Evolutionary conservation across 2,329 filamentous ascomycete species (phyloP).

Genomic region (Scortechinia acanthostroma): DNA sequence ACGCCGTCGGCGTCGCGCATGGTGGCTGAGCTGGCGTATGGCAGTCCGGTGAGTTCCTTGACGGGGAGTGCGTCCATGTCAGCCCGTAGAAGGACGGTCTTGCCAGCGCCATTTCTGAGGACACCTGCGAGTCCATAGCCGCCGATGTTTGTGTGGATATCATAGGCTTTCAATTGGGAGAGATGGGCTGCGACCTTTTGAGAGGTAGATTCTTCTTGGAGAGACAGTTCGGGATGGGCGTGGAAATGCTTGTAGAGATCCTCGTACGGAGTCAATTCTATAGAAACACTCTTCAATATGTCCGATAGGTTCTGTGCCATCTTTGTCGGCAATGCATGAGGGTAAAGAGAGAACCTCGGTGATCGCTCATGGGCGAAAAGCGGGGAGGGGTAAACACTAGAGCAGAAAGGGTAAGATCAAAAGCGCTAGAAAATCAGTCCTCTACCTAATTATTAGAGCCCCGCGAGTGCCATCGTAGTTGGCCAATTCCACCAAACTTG

Average conservation of each 20-base stretch:
- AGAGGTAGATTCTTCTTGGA: slow-evolving; percentile 44
- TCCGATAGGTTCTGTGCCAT: no score
- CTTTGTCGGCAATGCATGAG: no score
- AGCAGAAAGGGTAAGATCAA: no score
- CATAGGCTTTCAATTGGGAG: slow-evolving; percentile 16
- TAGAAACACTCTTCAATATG: not conserved
- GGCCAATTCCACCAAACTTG: no score
- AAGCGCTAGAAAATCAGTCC: no score
- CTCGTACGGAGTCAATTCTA: slow-evolving; percentile 19
- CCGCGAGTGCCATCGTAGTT: no score
- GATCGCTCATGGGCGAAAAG: no score
- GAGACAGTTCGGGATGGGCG: slow-evolving; percentile 48
- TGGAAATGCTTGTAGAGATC: slow-evolving; percentile 51
- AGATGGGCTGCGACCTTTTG: slow-evolving; percentile 33
- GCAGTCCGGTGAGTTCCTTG: slow-evolving; percentile 41
- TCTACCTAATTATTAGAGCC: no score
- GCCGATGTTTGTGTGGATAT: slow-evolving; percentile 42
- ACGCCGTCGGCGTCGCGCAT: slow-evolving; percentile 34
- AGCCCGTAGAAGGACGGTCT: slow-evolving; percentile 47
- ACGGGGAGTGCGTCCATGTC: slow-evolving; percentile 58
- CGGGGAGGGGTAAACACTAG: no score
- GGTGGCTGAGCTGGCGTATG: slow-evolving; percentile 39
- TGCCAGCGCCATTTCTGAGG: slow-evolving; percentile 43
- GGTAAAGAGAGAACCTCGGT: no score
- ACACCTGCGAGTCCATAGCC: slow-evolving; percentile 50